Base-by-base conservation (phyloP, 208 protist genomes). In the Porcisia deanei region DNA sequence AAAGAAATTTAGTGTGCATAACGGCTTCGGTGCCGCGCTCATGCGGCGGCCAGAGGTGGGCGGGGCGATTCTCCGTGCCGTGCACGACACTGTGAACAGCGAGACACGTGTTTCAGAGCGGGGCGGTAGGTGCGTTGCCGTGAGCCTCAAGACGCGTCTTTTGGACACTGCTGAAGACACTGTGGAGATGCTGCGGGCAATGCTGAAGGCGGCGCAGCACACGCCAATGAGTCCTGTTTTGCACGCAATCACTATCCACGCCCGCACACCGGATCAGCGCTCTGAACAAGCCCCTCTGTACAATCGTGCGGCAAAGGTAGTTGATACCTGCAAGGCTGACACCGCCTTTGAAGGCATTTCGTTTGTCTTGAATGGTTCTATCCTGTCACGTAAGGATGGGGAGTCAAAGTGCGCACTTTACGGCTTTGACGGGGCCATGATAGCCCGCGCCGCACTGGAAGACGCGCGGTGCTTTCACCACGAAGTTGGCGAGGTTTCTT, bases 21-120 rank as follows among this genome's bases (percentile, higher is more conserved):
- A 98, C 64, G 98, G 98, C 9, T 99, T 99, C 96, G 99, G 99
- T 25, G 91, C 97, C 0, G 97, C 97, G 9, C 86, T 99, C 30
- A 96, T 99, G 86, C 55, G 45, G 39, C 75, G 89, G 39, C 73
- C 91, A 2, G 71, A 59, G 55, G 58, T 74, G n/a, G 94, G 88
- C 9, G 91, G 89, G 20, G 76, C 82, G 3, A 97, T 98, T 61
- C 71, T 97, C 39, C 71, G 69, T 8, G 81, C 82, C 14, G 86
- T 97, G 37, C 78, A 94, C 76, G 81, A 75, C 16, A 83, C 89
- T 16, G 81, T 91, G 20, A 82, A 82, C 72, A 77, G 59, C 72
- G 59, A 59, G 34, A 59, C 59, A 0, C n/a, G 57, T 39, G 67
- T 82, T 22, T 47, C 70, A 2, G 75, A 76, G 1, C 78, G 72